A percentile compares a stretch with the other conserved stretches of the same genome.
Conservation (phyloP, 768 basidiomycete genomes). For the Leccinum disarticulatum region DNA sequence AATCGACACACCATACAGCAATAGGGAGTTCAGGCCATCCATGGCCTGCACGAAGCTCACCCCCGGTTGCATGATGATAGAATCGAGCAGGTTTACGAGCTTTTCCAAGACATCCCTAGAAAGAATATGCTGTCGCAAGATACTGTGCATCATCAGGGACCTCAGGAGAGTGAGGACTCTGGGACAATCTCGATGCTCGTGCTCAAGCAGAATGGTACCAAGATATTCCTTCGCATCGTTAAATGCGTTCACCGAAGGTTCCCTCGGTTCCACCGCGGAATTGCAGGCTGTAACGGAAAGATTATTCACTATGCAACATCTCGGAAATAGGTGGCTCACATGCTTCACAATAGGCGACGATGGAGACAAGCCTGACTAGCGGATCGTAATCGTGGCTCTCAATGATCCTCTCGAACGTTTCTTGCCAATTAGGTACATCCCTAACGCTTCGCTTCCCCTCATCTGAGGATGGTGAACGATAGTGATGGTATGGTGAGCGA, state of each 20-base stretch:
- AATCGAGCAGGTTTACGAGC: not conserved
- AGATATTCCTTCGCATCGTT: not conserved
- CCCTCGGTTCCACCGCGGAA: not conserved
- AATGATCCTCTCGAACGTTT: not conserved
- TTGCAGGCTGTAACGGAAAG: not conserved
- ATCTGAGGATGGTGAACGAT: not conserved
- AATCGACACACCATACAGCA: not conserved
- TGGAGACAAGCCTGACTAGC: not conserved
- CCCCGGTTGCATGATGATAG: not conserved
- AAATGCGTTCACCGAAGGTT: too few relatives aligned
- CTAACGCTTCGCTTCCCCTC: not conserved
- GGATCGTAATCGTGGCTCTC: not conserved
- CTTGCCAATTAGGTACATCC: not conserved
- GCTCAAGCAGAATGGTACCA: not conserved
- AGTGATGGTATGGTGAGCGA: not conserved
- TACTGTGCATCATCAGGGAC: fast-evolving
- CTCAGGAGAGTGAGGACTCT: not conserved
- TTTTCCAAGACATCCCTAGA: not conserved
- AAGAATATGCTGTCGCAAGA: not conserved
- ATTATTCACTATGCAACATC: not conserved
- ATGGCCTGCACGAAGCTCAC: not conserved
- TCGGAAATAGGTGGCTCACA: not conserved
- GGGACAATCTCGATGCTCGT: not conserved
- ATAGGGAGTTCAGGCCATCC: not conserved
- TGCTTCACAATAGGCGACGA: not conserved